These are phyloP conservation scores for Teunomyces barrocoloradensis DNA, from an alignment of 805 yeast genomes.

Conservation along the genomic window DNA sequence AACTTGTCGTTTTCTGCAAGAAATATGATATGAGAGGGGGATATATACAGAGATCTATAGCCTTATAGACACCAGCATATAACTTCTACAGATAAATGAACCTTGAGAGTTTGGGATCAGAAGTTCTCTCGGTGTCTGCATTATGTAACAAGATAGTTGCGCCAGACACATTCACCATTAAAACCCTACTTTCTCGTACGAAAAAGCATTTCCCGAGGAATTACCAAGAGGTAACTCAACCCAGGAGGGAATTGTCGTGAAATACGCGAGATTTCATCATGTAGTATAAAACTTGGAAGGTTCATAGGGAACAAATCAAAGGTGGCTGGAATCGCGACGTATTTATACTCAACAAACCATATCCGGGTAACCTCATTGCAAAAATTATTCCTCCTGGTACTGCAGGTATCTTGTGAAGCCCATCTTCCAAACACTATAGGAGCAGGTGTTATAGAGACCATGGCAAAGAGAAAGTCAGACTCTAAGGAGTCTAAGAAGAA, in stretches of 20 bases:
- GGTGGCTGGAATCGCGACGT: slow-evolving; percentile 5
- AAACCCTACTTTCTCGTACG: slow-evolving; percentile 40
- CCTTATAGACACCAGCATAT: slow-evolving; percentile 1
- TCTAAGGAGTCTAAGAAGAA: slow-evolving; percentile 7
- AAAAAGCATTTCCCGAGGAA: slow-evolving; percentile 33
- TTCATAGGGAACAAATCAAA: slow-evolving; percentile 40
- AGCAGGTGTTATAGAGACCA: slow-evolving; percentile 3
- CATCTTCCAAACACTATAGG: slow-evolving; percentile 5
- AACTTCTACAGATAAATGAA: slow-evolving; percentile 2
- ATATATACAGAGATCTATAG: not conserved
- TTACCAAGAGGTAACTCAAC: slow-evolving; percentile 38
- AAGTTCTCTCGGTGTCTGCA: slow-evolving; percentile 45
- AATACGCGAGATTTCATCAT: slow-evolving; percentile 63
- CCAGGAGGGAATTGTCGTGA: slow-evolving; percentile 42
- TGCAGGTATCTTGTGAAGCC: slow-evolving; percentile 1
- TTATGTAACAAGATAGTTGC: slow-evolving; percentile 48
- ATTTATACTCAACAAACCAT: slow-evolving; percentile 14
- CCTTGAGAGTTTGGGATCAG: slow-evolving; percentile 33
- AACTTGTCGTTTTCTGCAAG: not conserved
- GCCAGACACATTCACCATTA: slow-evolving; percentile 49
- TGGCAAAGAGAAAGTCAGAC: slow-evolving; percentile 12
- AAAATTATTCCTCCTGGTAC: slow-evolving; percentile 8
- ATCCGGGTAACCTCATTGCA: slow-evolving; percentile 21
- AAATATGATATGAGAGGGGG: not conserved
- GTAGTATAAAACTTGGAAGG: slow-evolving; percentile 65